Evolutionary conservation across 768 basidiomycete species (phyloP).

Genomic region (Rhodotorula diobovata): DNA sequence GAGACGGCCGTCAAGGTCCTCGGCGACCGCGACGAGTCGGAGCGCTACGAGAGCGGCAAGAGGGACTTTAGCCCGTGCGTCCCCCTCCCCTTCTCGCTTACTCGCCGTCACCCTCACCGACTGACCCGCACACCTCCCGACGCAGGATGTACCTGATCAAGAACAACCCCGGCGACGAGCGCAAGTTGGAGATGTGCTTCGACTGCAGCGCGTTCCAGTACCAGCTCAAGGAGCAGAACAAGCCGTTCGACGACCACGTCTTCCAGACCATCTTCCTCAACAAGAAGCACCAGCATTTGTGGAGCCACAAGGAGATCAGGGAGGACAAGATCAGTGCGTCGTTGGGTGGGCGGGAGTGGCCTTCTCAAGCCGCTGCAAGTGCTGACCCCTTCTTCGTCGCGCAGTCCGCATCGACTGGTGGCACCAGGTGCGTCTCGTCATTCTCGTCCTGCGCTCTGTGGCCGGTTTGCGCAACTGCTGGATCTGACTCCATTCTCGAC

Average conservation of each 20-base stretch:
- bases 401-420: conserved; percentile 49
- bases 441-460: no score
- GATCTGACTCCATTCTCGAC: neutral
- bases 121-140: neutral
- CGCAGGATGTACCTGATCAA: conserved; percentile 51
- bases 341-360: no score
- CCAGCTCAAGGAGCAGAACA: conserved; percentile 38
- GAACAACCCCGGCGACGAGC: conserved; percentile 45
- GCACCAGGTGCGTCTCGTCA: conserved; percentile 38
- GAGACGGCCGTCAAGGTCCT: conserved; percentile 44
- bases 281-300: conserved; percentile 48
- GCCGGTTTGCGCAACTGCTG: no score
- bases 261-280: conserved; percentile 52
- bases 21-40: conserved; percentile 48
- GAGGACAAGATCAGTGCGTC: conserved; percentile 47
- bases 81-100: no score
- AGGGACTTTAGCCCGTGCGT: conserved; percentile 48
- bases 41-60: conserved; percentile 44
- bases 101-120: no score
- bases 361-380: neutral
- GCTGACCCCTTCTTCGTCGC: neutral
- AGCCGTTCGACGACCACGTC: conserved; percentile 48
- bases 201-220: conserved; percentile 42
- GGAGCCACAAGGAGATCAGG: conserved; percentile 49
- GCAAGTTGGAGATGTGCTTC: conserved; percentile 49